Base-by-base conservation (phyloP, 495 filamentous ascomycete species). In the Talaromyces nanjingensis region DNA sequence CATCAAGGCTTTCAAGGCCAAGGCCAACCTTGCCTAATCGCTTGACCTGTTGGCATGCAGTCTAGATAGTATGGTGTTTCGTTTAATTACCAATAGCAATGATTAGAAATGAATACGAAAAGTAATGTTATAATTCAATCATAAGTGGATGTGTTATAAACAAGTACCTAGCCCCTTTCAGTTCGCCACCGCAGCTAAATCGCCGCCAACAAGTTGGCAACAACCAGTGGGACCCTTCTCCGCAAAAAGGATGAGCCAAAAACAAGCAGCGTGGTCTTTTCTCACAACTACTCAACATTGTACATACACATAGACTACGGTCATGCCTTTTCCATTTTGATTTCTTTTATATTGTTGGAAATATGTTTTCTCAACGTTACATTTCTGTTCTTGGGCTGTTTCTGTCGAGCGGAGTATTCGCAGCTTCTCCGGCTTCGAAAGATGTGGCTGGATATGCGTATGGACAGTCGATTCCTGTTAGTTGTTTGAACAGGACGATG, bases 1-100 rank as follows among this genome's bases (percentile, higher is more conserved):
- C 64, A 88, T 98, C 73, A 87, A 87, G 65, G 91, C 88, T 22
- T 98, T 97, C 81, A 89, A 90, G 83, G 74, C 79, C 73, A 89
- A 84, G 83, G 77, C 86, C 47, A 81, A 79, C 60, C 67, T 81
- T 71, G 70, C 78, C 52, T 81, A 75, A 59, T 62, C 55, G 47
- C 9, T 22, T 58, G 55, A 37, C 6, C 22, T 34, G 14, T 4
- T 12, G 55, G 3, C 55, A 55, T 55, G 24, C 18, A 14, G 52
- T 14, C 20, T 25, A 27, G 6, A 14, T 5, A 25, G 14, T 14
- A 25, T 55, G 25, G 16, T 55, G 6, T 29, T 55, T 25, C 52
- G 27, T 16, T 55, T 55, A 20, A 25, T 55, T 6, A 18, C 24
- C 52, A 55, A 55, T 55, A 55, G 52, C 52, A 55, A 55, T 55